Percentiles rank a stretch among this genome's conserved stretches.
phyloP scores from a whole-genome alignment of 1,284 basidiomycete species.

The Schizophyllum commune region DNA sequence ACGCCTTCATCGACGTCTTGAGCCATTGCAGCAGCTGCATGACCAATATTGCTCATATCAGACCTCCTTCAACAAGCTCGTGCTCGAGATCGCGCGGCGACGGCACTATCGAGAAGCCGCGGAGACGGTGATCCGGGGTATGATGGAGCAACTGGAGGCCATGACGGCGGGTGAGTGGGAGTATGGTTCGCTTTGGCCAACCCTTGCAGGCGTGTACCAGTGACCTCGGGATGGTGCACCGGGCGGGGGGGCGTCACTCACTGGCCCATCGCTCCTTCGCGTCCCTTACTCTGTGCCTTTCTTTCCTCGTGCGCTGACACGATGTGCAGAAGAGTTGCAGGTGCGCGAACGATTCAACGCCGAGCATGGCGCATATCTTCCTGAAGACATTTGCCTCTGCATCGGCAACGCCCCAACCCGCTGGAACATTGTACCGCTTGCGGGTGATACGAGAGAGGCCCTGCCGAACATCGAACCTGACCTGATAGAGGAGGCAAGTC shows the following conservation, averaged over 20 bases:
- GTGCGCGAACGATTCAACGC: slow-evolving; percentile 60
- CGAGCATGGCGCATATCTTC: slow-evolving; percentile 62
- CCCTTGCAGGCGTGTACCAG: background rate
- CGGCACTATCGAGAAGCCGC: slow-evolving; percentile 54
- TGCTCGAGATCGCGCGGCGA: slow-evolving; percentile 66
- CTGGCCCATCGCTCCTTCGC: no score
- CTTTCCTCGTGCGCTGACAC: no score
- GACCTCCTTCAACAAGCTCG: slow-evolving; percentile 60
- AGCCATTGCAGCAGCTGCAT: slow-evolving; percentile 54
- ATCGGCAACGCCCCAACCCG: slow-evolving; percentile 64
- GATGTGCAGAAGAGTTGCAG: slow-evolving; percentile 51
- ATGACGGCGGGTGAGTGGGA: slow-evolving; percentile 52
- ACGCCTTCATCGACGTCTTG: slow-evolving; percentile 50
- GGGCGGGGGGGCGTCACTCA: no score
- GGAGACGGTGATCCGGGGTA: slow-evolving; percentile 55
- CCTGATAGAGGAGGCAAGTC: slow-evolving; percentile 42
- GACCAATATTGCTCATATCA: slow-evolving; percentile 59
- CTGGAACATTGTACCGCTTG: slow-evolving; percentile 54
- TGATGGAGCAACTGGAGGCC: slow-evolving; percentile 51
- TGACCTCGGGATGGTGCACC: no score
- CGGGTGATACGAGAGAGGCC: slow-evolving; percentile 43
- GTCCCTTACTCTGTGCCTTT: no score
- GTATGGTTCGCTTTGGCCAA: background rate
- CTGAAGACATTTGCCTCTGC: slow-evolving; percentile 68
- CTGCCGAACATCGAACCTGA: slow-evolving; percentile 54